phyloP scores from a whole-genome alignment of 139 green algal genomes.

The Medakamo hakoo region DNA sequence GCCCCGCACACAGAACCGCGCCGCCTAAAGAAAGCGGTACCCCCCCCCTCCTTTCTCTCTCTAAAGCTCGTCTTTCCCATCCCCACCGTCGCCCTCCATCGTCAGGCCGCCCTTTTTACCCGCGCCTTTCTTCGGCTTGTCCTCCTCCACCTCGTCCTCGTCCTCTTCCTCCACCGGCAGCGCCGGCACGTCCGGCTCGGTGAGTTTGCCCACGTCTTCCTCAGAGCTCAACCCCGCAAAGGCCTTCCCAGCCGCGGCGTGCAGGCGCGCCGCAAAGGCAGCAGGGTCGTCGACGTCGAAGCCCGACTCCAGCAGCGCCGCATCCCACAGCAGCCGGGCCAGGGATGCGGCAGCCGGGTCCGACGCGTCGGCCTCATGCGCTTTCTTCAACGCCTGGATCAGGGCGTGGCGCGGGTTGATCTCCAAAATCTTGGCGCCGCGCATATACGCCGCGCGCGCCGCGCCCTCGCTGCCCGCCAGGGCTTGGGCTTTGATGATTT shows the following conservation, averaged over 20 bases:
- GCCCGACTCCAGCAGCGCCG: constrained; percentile 70
- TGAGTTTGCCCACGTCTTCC: neutral
- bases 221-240: neutral
- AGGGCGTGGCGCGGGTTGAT: constrained; percentile 94
- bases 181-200: neutral
- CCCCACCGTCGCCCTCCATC: no score
- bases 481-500: constrained; percentile 69
- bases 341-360: constrained; percentile 9
- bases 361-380: constrained; percentile 20
- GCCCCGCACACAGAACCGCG: no score
- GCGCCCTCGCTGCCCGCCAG: constrained; percentile 10
- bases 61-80: no score
- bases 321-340: constrained; percentile 68
- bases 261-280: constrained; percentile 12
- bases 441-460: constrained; percentile 18
- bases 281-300: constrained; percentile 58
- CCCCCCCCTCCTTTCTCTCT: no score
- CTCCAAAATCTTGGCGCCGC: constrained; percentile 60
- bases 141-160: neutral
- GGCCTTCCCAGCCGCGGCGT: neutral
- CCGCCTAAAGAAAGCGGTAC: no score
- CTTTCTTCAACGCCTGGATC: constrained; percentile 61
- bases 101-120: no score
- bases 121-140: neutral
- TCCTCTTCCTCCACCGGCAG: neutral